Conservation (phyloP, 495 filamentous ascomycete genomes). For the Aspergillus biplanus region DNA sequence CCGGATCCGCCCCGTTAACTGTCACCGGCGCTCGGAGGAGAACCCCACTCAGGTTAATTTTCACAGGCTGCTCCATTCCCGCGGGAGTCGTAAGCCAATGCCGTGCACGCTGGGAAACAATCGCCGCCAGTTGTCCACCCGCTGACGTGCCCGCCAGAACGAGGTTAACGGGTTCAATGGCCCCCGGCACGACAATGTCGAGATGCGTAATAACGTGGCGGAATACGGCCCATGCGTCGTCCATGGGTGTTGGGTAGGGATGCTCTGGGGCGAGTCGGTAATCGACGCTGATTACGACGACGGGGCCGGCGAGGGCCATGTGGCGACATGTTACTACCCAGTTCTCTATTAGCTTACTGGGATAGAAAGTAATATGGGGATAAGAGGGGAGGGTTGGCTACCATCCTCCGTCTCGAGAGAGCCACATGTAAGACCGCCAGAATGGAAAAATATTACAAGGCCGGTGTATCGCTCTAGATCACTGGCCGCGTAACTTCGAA, state of each 20-base stretch:
- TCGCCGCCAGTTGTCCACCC: not conserved
- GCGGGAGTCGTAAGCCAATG: not conserved
- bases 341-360: not conserved
- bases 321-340: not conserved
- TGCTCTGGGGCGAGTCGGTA: not conserved
- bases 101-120: not conserved
- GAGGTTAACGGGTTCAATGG: not conserved
- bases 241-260: not conserved
- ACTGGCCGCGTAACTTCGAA: not conserved
- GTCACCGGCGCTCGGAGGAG: not conserved
- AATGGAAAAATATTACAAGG: not conserved
- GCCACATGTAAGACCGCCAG: not conserved
- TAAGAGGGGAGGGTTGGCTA: not conserved
- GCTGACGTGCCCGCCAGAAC: not conserved
- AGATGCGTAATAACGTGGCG: not conserved
- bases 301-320: not conserved
- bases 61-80: not conserved
- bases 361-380: no score
- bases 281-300: not conserved
- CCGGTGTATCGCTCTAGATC: not conserved
- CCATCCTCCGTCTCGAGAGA: constrained; percentile 1
- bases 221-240: not conserved
- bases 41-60: not conserved
- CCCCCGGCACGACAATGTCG: not conserved
- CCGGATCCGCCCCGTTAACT: not conserved